Conservation (phyloP, 306 rosid genomes). For the Mimosa pudica region DNA sequence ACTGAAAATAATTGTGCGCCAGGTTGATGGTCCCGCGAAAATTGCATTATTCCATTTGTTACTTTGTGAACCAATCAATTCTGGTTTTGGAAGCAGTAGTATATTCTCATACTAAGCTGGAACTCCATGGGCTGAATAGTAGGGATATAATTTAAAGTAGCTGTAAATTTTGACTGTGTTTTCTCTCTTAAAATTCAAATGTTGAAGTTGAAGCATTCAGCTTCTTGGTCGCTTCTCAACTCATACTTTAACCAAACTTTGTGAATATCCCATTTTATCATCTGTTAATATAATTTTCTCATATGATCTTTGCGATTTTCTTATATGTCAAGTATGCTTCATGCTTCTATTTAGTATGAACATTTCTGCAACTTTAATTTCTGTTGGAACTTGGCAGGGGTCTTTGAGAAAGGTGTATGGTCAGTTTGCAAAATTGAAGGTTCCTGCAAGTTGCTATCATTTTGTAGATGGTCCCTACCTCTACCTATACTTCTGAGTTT, state of each 20-base stretch:
- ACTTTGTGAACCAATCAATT: slow-evolving; percentile 1
- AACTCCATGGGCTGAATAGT: neutral
- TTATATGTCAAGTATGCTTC: neutral
- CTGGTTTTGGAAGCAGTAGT: neutral
- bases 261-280: neutral
- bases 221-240: neutral
- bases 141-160: neutral
- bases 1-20: neutral
- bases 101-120: slow-evolving; percentile 1
- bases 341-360: neutral
- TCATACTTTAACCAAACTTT: neutral
- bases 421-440: neutral
- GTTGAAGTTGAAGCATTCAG: slow-evolving; percentile 1
- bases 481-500: neutral
- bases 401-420: slow-evolving; percentile 32
- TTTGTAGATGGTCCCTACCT: neutral
- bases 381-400: slow-evolving; percentile 44
- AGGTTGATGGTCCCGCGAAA: neutral
- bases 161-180: too few species aligned
- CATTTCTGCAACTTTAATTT: slow-evolving; percentile 21
- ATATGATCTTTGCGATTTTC: slow-evolving; percentile 15
- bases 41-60: slow-evolving; percentile 11
- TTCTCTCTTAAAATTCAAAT: neutral
- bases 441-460: slow-evolving; percentile 22
- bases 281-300: neutral